phyloP scores from a whole-genome alignment of 164 flowering plant genomes.

The Vitis cinerea region DNA sequence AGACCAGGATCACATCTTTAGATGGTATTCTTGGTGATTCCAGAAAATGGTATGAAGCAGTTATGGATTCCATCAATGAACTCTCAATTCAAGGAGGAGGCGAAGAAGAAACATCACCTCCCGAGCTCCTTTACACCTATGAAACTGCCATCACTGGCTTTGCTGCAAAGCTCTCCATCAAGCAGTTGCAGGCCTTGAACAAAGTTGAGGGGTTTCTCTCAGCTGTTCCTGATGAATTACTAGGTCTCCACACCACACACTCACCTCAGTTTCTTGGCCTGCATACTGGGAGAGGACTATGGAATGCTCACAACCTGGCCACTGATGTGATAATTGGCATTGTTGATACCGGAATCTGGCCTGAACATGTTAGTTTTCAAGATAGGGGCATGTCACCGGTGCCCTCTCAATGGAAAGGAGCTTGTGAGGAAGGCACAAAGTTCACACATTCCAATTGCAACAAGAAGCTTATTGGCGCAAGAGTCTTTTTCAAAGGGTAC shows the following conservation, averaged over 20 bases:
- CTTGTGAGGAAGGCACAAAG: conserved; percentile 51
- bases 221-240: conserved; percentile 50
- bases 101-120: conserved; percentile 16
- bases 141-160: conserved; percentile 60
- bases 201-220: conserved; percentile 52
- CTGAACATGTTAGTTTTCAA: conserved; percentile 64
- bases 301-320: conserved; percentile 39
- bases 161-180: conserved; percentile 57
- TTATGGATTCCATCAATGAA: conserved; percentile 37
- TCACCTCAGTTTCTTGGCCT: conserved; percentile 77
- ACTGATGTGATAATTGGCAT: conserved; percentile 66
- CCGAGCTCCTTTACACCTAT: conserved; percentile 59
- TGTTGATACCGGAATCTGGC: conserved; percentile 84
- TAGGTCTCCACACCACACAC: conserved; percentile 71
- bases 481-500: conserved; percentile 54
- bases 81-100: conserved; percentile 21
- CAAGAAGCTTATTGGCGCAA: conserved; percentile 54
- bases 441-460: conserved; percentile 57
- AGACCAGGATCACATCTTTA: conserved; percentile 28
- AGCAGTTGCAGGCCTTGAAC: conserved; percentile 37
- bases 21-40: conserved; percentile 20
- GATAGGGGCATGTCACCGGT: conserved; percentile 42
- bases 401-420: conserved; percentile 70
- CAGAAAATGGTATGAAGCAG: conserved; percentile 39
- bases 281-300: conserved; percentile 48